A percentile compares a stretch with the other conserved stretches of the same genome.
These are phyloP conservation scores for Colletotrichum nymphaeae DNA, from an alignment of 2,329 filamentous ascomycete species.

Conservation along the genomic window DNA sequence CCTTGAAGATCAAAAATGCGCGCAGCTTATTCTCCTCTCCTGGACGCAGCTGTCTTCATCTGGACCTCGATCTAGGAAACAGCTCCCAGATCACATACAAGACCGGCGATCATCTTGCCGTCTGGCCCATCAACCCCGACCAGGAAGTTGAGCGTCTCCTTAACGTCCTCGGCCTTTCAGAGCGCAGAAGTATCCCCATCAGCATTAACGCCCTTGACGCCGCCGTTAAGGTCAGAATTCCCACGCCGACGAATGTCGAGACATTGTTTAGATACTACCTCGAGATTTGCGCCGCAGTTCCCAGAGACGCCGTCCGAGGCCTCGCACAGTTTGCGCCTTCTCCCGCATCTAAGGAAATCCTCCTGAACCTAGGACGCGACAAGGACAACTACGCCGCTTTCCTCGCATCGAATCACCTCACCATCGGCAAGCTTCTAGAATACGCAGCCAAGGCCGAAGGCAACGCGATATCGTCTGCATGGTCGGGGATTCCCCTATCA, in stretches of 20 bases:
- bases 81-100: conserved; percentile 45
- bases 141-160: conserved; percentile 47
- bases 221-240: conserved; percentile 42
- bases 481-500: conserved; percentile 50
- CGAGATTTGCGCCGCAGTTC: conserved; percentile 50
- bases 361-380: conserved; percentile 47
- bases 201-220: conserved; percentile 39
- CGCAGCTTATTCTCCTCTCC: conserved; percentile 41
- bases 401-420: conserved; percentile 40
- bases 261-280: conserved; percentile 57
- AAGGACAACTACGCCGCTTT: conserved; percentile 38
- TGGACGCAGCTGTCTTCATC: conserved; percentile 43
- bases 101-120: conserved; percentile 53
- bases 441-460: conserved; percentile 32
- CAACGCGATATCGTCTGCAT: conserved; percentile 18
- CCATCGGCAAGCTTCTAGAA: conserved; percentile 40
- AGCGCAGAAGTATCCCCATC: conserved; percentile 40
- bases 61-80: conserved; percentile 50
- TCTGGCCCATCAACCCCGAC: conserved; percentile 53
- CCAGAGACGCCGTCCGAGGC: conserved; percentile 41
- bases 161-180: conserved; percentile 40
- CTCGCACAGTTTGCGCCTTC: conserved; percentile 19
- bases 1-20: conserved; percentile 35
- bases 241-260: conserved; percentile 51
- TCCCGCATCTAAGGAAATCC: background rate